Evolutionary conservation across 495 filamentous ascomycete genomes (phyloP), one percentile per base, ranked within the genome.

Genomic region (Penicillium pancosmium): DNA sequence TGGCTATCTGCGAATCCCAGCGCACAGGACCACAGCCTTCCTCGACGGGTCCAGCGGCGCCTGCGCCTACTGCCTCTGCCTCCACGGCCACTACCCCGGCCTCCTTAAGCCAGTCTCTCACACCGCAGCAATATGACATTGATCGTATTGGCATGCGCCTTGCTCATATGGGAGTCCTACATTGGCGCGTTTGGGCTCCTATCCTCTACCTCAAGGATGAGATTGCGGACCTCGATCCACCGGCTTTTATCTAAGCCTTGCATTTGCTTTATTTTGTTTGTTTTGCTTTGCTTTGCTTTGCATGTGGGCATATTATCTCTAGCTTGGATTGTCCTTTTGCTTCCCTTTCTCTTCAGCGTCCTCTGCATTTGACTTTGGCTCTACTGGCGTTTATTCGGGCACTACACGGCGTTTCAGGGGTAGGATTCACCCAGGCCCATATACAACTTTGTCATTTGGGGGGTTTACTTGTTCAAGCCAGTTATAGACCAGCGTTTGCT

Each of bases 161-260:
- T 40, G 86, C 91, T 11, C 92, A 95, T 63, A 83, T 97, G 43
- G 84, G 86, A 9, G 80, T 92, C 18, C 73, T 96, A 21, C 91
- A 97, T 70, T 97, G 92, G 92, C 80, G 88, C 50, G 87, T 95
- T 3, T 97, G 92, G 92, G 87, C 84, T 6, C 85, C 86, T 33
- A 72, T 91, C 48, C 82, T 85, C 1, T 95, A 91, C 68, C 68
- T 77, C 15, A 66, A 69, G 19, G 76, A 77, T 50, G 73, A 72
- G 55, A 65, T 74, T 36, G 65, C 68, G 16, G 67, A 69, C 43
- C 52, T 49, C 35, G 57, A 50, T 23, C 27, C 60, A 38, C 44
- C 56, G 35, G 52, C 56, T 5, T 54, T 66, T 50, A 36, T 55
- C 48, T 69, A 55, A 25, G 50, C 52, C 56, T 40, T 33, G 12